Percentiles rank a stretch among this genome's conserved stretches.
phyloP scores from a whole-genome alignment of 1,284 basidiomycete species.

The Ustilago vetiveriae region DNA sequence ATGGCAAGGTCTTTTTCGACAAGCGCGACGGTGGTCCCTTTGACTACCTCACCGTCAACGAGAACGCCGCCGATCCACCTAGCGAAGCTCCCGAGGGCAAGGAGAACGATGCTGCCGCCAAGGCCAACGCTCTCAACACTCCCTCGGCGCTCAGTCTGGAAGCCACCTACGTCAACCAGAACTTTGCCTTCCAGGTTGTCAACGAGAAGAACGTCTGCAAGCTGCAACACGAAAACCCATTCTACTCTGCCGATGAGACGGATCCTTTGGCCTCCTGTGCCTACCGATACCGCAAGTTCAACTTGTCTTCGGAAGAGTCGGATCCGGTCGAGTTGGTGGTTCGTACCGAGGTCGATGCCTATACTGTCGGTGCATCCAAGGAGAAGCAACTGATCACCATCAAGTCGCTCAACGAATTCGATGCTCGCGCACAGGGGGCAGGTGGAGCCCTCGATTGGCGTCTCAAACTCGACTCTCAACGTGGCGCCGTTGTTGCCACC shows the following conservation, averaged over 20 bases:
- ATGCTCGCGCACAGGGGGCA: slow-evolving; percentile 86
- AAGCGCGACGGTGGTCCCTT: slow-evolving; percentile 94
- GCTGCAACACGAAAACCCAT: slow-evolving; percentile 72
- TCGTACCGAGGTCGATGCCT: slow-evolving; percentile 96
- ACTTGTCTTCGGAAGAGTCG: slow-evolving; percentile 91
- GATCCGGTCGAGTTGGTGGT: slow-evolving; percentile 81
- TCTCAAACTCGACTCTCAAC: slow-evolving; percentile 91
- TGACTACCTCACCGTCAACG: slow-evolving; percentile 96
- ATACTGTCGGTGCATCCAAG: slow-evolving; percentile 67
- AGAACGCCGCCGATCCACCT: slow-evolving; percentile 96
- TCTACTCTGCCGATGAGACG: slow-evolving; percentile 92
- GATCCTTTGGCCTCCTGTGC: slow-evolving; percentile 94
- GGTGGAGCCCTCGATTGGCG: slow-evolving; percentile 97
- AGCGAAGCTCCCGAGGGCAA: slow-evolving; percentile 72
- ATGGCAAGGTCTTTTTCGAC: slow-evolving; percentile 93
- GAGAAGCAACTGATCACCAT: slow-evolving; percentile 73
- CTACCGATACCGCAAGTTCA: slow-evolving; percentile 95
- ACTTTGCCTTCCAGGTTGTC: slow-evolving; percentile 96
- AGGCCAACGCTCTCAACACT: slow-evolving; percentile 83
- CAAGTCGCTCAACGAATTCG: slow-evolving; percentile 96
- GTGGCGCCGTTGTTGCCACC: slow-evolving; percentile 96
- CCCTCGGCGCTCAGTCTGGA: slow-evolving; percentile 93
- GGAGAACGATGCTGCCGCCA: slow-evolving; percentile 53
- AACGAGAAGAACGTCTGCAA: slow-evolving; percentile 73
- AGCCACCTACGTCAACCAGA: slow-evolving; percentile 99